Conservation (phyloP, 345 rosid genomes). For the Gossypium raimondii region DNA sequence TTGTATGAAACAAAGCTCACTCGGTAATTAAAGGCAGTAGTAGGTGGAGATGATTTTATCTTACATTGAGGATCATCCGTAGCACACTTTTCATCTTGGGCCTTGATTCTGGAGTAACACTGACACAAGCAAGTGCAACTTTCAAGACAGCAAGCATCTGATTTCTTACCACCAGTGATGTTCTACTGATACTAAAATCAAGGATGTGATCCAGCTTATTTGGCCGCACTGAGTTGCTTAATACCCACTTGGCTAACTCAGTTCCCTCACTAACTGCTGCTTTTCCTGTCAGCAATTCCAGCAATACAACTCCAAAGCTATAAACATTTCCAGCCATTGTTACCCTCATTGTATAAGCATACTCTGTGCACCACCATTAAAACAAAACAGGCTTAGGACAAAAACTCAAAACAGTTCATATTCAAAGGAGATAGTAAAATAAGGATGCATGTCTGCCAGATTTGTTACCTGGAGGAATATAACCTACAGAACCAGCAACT, state of each 20-base stretch:
- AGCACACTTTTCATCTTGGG: constrained; percentile 82
- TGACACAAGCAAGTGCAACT: constrained; percentile 70
- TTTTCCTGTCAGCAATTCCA: constrained; percentile 66
- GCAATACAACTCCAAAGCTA: background rate
- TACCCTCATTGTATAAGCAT: constrained; percentile 7
- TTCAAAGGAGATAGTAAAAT: background rate
- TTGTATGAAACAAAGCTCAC: background rate
- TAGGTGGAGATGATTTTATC: constrained; percentile 23
- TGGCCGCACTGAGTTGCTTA: constrained; percentile 37
- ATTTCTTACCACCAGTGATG: constrained; percentile 47
- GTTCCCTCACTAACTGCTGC: constrained; percentile 68
- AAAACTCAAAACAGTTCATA: background rate
- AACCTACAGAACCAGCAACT: constrained; percentile 85
- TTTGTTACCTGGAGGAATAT: constrained; percentile 74
- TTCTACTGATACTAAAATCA: constrained; percentile 55
- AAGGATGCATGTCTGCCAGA: background rate
- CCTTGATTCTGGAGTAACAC: constrained; percentile 58
- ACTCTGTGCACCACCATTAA: constrained; percentile 46
- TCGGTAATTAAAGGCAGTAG: background rate
- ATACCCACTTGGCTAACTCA: constrained; percentile 78
- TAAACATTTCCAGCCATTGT: constrained; percentile 1
- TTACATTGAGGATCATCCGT: constrained; percentile 59
- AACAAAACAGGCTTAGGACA: background rate
- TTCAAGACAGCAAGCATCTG: constrained; percentile 77
- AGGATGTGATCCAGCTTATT: constrained; percentile 58